Evolutionary conservation across 2,329 filamentous ascomycete species (phyloP).

Genomic region (Diaporthe sp.): DNA sequence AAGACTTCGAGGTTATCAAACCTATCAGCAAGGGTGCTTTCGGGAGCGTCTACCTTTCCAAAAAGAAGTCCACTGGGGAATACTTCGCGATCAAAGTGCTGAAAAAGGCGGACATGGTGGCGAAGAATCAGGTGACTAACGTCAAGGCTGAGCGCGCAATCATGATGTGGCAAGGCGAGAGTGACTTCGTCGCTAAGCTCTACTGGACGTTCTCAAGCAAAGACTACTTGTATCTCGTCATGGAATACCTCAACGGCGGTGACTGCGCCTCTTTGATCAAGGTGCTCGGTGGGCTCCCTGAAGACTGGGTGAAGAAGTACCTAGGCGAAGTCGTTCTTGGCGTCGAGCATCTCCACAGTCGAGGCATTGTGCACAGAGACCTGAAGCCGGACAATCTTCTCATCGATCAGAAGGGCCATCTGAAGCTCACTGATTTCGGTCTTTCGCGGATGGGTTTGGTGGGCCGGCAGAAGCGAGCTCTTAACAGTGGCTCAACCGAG

Average conservation of each 20-base stretch:
- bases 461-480: conserved; percentile 92
- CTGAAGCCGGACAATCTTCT: conserved; percentile 97
- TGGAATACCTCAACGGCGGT: conserved; percentile 98
- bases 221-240: conserved; percentile 97
- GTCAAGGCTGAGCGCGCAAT: conserved; percentile 98
- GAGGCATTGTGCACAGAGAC: conserved; percentile 96
- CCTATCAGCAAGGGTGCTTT: conserved; percentile 99
- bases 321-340: conserved; percentile 96
- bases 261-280: conserved; percentile 98
- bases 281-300: conserved; percentile 88
- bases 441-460: conserved; percentile 97
- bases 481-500: conserved; percentile 82
- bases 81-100: conserved; percentile 99
- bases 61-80: conserved; percentile 98
- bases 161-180: conserved; percentile 99
- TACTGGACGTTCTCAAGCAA: conserved; percentile 99
- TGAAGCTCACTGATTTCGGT: conserved; percentile 98
- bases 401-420: conserved; percentile 95
- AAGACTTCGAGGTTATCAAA: conserved; percentile 99
- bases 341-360: conserved; percentile 93
- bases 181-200: conserved; percentile 97
- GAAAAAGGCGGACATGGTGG: conserved; percentile 99
- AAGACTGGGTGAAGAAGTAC: conserved; percentile 99
- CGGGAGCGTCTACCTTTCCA: conserved; percentile 96
- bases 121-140: conserved; percentile 99